Evolutionary conservation across 2,329 filamentous ascomycete genomes (phyloP).

Genomic region (Colletotrichum navitas): DNA sequence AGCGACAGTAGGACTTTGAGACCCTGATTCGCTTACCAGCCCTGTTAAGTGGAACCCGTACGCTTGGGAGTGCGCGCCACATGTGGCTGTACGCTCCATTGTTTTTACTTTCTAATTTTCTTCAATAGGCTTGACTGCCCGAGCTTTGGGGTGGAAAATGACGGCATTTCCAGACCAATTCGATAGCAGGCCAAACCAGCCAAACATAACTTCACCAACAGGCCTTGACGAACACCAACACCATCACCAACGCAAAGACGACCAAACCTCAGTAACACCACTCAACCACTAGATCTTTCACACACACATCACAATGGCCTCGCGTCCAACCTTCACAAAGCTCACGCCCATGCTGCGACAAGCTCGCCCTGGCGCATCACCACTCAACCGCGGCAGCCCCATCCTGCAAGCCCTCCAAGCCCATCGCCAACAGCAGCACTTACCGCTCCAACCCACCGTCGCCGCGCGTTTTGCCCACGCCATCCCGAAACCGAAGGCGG

Average conservation of each 20-base stretch:
- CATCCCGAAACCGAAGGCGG: constrained; percentile 43
- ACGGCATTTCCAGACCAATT: constrained; percentile 31
- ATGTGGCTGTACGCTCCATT: constrained; percentile 17
- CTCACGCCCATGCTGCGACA: constrained; percentile 37
- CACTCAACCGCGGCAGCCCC: constrained; percentile 10
- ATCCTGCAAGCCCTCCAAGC: constrained; percentile 19
- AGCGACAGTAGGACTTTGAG: constrained; percentile 1
- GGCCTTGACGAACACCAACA: neutral
- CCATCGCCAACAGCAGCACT: neutral
- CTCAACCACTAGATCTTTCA: neutral
- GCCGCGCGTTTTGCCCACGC: constrained; percentile 46
- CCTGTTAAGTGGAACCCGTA: neutral
- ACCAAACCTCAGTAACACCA: neutral
- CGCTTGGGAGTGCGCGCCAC: too few relatives aligned
- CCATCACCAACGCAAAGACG: neutral
- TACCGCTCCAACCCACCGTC: constrained; percentile 24
- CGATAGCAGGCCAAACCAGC: neutral
- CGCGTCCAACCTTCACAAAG: constrained; percentile 22
- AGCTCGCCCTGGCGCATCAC: constrained; percentile 27
- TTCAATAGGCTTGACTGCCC: neutral
- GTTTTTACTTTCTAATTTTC: constrained; percentile 2
- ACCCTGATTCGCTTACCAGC: constrained; percentile 8
- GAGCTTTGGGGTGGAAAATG: constrained; percentile 11
- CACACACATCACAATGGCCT: constrained; percentile 29
- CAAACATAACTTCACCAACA: neutral